Base-by-base conservation (phyloP, 148 eudicot species). In the Suaeda aralocaspica region DNA sequence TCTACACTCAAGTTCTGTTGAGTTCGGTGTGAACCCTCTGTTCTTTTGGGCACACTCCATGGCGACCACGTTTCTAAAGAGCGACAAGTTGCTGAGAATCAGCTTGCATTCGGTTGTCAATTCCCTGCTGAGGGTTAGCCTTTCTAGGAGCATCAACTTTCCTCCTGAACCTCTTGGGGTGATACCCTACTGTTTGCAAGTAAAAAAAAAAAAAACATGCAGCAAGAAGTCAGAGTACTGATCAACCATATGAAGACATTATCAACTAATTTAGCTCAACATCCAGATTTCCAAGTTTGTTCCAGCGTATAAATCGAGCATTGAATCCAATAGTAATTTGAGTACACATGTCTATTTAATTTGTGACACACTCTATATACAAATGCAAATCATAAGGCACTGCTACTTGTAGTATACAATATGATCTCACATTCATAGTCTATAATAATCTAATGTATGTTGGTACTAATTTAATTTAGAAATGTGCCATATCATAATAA, bases 41-140 rank as follows among this genome's bases (percentile, higher is more conserved):
- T 74, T 22, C 67, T 76, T 24, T 67, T 72, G 2, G 75, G 72
- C 42, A 70, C 66, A 52, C 76, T 82, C 78, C 74, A 59, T 24
- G 84, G 67, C 57, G 74, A 46, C 76, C 68, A 79, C 63, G 69
- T 76, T 26, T 84, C 88, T 45, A 68, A 62, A 69, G 59, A 81
- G n/a, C 79, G 85, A 51, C 62, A 69, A 31, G 68, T 58, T 52
- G 66, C 49, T 31, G 77, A 42, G 59, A 41, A 60, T 81, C 86
- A n/a, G 71, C 63, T 25, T 63, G 44, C 39, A 55, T 69, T 45
- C 36, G 71, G 28, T 42, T 56, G 28, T 82, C 83, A 42, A 66
- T 21, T 28, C 72, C 68, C 12, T 44, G 29, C 22, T 28, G 72
- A 0, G 69, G 57, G 44, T 82, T 88, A 63, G 65, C 73, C 34